Conservation (phyloP, 2,329 filamentous ascomycete species). For the Hypoxylon sp. region DNA sequence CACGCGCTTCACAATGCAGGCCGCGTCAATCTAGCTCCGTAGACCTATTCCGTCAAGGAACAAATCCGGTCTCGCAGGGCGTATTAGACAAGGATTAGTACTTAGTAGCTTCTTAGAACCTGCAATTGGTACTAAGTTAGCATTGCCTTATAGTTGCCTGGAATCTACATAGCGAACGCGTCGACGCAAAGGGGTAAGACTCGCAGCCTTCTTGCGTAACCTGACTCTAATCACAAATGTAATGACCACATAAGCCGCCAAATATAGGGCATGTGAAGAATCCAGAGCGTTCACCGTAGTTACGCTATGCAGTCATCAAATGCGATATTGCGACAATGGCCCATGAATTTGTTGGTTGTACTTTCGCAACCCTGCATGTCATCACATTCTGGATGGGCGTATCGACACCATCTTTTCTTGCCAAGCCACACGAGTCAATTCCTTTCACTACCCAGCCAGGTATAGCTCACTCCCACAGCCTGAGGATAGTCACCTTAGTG, state of each 20-base stretch:
- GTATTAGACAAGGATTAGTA: not conserved
- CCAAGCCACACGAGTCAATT: conserved; percentile 12
- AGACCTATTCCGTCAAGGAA: not conserved
- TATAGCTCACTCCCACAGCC: conserved; percentile 20
- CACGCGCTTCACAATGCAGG: conserved; percentile 6
- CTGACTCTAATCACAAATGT: not conserved
- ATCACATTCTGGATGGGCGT: conserved; percentile 3
- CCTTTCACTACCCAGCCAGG: conserved; percentile 5
- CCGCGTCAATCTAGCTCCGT: conserved; percentile 23
- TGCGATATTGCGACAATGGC: conserved; percentile 7
- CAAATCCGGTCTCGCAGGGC: conserved; percentile 31
- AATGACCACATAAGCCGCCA: not conserved
- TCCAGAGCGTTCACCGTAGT: not conserved
- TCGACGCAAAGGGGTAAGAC: conserved; percentile 7
- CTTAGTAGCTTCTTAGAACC: not conserved
- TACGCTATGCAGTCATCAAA: conserved; percentile 26
- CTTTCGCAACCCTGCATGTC: conserved; percentile 4
- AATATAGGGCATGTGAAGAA: not conserved
- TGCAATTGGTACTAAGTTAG: not conserved
- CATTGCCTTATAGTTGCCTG: not conserved
- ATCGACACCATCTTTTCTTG: conserved; percentile 10
- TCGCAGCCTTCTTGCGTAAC: not conserved
- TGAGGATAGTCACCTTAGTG: conserved; percentile 15
- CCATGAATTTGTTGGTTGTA: not conserved
- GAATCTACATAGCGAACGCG: conserved; percentile 9